phyloP scores from a whole-genome alignment of 2,329 filamentous ascomycete species.

The Trichophaea hybrida region DNA sequence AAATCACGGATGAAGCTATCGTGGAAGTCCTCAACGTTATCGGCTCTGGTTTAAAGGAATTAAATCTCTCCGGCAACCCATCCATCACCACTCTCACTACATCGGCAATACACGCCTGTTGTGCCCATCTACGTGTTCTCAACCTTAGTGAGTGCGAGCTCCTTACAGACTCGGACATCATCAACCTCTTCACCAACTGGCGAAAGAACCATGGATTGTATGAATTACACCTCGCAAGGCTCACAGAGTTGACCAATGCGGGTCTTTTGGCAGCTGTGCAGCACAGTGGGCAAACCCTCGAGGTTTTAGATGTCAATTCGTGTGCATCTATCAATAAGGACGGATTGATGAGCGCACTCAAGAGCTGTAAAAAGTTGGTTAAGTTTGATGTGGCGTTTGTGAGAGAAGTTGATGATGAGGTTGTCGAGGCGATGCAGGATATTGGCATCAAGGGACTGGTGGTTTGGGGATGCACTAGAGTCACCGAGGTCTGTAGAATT shows the following conservation, averaged over 20 bases:
- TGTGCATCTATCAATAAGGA: constrained; percentile 16
- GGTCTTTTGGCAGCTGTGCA: constrained; percentile 16
- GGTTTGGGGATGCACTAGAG: constrained; percentile 23
- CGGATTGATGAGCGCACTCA: constrained; percentile 13
- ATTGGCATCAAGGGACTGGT: constrained; percentile 18
- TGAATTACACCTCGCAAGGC: constrained; percentile 13
- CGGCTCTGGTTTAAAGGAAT: constrained; percentile 22
- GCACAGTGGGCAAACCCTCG: constrained; percentile 21
- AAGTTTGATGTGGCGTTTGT: constrained; percentile 25
- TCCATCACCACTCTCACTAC: constrained; percentile 18
- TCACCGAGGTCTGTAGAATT: constrained; percentile 4
- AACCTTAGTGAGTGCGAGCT: constrained; percentile 20
- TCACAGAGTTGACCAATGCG: constrained; percentile 14
- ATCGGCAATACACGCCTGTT: constrained; percentile 20
- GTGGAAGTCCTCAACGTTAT: constrained; percentile 21
- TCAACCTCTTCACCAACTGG: constrained; percentile 23
- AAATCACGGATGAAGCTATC: constrained; percentile 22
- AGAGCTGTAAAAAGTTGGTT: constrained; percentile 7
- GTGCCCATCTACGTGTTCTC: constrained; percentile 20
- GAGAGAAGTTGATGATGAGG: constrained; percentile 21
- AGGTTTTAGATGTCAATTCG: constrained; percentile 23
- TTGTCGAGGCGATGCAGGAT: constrained; percentile 18
- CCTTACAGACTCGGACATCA: constrained; percentile 20
- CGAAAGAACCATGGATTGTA: constrained; percentile 20
- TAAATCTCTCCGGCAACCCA: constrained; percentile 21